A percentile compares a stretch with the other conserved stretches of the same genome.
phyloP scores from a whole-genome alignment of 805 yeast species.

The Spathaspora girioi region DNA sequence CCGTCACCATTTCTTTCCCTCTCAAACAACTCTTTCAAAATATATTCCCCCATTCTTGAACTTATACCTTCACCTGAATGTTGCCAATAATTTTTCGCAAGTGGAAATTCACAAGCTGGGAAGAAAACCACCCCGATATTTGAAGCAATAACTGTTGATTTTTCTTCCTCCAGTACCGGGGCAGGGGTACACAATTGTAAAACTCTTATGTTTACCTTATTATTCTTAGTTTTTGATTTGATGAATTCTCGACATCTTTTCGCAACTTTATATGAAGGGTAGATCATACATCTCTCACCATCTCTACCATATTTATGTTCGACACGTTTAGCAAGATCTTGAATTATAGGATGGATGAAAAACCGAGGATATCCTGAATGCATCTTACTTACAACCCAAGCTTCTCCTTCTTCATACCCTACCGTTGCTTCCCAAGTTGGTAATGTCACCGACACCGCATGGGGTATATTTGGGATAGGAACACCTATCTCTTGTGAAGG shows the following conservation, averaged over 20 bases:
- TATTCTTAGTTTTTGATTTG: constrained; percentile 33
- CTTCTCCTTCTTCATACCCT: constrained; percentile 88
- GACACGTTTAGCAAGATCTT: constrained; percentile 49
- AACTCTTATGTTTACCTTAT: constrained; percentile 46
- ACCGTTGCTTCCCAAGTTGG: constrained; percentile 95
- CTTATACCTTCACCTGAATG: constrained; percentile 97
- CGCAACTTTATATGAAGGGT: constrained; percentile 76
- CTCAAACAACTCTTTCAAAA: constrained; percentile 54
- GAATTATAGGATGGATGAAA: constrained; percentile 63
- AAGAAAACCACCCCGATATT: constrained; percentile 78
- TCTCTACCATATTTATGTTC: constrained; percentile 74
- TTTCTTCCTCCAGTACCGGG: constrained; percentile 59
- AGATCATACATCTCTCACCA: constrained; percentile 70
- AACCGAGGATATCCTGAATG: constrained; percentile 87
- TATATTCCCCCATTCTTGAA: constrained; percentile 84
- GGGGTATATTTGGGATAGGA: constrained; percentile 86
- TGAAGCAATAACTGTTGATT: constrained; percentile 57
- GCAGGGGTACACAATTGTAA: constrained; percentile 70
- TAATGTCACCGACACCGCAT: constrained; percentile 90
- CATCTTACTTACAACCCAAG: constrained; percentile 74
- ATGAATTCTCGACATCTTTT: constrained; percentile 82
- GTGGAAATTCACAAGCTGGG: constrained; percentile 50
- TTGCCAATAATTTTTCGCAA: constrained; percentile 92
- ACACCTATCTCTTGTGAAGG: constrained; percentile 61
- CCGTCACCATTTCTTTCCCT: constrained; percentile 10